Base-by-base conservation (phyloP, 1,284 basidiomycete genomes). In the Papiliotrema laurentii region DNA sequence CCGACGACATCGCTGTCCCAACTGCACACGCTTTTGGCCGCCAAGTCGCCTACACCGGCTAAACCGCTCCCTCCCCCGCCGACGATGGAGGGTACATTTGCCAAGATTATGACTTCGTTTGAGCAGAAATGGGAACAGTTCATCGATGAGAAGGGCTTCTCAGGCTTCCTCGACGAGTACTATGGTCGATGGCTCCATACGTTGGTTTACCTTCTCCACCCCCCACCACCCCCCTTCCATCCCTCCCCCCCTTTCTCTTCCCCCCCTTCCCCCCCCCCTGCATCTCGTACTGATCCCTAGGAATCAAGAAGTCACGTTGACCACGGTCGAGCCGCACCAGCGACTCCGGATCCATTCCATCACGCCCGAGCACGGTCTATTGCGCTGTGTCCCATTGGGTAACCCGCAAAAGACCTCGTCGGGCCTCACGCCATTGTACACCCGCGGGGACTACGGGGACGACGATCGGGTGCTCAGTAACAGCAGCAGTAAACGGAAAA, bases 1-100 rank as follows among this genome's bases (percentile, higher is more conserved):
- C 94, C 94, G 0, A 87, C 93, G 10, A 82, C 84, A 2, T 93
- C 91, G 0, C 76, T 97, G 4, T 79, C 81, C 5, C 86, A 90
- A 53, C 76, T 97, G 3, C 73, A 72, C 47, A 55, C 59, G 4
- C 58, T 74, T 10, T 47, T 65, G 4, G 53, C 61, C 0, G 59
- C 63, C 25, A 54, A 61, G 33, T 10, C 44, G 28, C 49, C 57
- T 4, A 51, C 49, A 16, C 43, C 54, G 1, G 42, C 52, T 56
- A 69, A 1, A 66, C 66, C 28, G 50, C 64, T 51, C n/a, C 72
- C 41, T 59, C 74, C 48, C 42, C 68, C 70, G 5, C 79, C 86
- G 11, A 83, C 78, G 24, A 79, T 90, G 72, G 93, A 97, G 68
- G 73, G 77, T 19, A 84, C 86, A 0, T 80, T 85, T 18, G 89